Conservation (phyloP, 2,329 filamentous ascomycete species). For the Pseudogymnoascus pannorum region DNA sequence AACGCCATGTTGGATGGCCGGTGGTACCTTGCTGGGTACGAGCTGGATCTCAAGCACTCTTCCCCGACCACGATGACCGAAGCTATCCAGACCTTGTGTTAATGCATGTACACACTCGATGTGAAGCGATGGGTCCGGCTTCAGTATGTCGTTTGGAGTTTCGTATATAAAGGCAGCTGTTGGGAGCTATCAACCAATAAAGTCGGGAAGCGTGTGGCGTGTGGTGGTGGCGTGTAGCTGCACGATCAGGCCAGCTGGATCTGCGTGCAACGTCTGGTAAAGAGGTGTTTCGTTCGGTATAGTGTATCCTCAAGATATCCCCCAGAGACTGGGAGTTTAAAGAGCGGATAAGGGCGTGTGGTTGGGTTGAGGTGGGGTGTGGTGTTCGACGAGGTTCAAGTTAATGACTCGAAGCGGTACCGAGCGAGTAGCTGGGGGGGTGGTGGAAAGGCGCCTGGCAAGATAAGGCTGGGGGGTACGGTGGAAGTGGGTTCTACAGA, state of each 20-base stretch:
- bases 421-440: background rate
- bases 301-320: conserved; percentile 2
- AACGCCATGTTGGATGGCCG: conserved; percentile 27
- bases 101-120: conserved; percentile 6
- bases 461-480: conserved; percentile 7
- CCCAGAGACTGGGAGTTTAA: background rate
- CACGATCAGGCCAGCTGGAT: conserved; percentile 7
- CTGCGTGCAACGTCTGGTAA: conserved; percentile 7
- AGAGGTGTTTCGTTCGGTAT: background rate
- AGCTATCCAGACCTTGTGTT: background rate
- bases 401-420: conserved; percentile 9
- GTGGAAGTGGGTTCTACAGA: conserved; percentile 5
- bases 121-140: background rate
- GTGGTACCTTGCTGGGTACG: conserved; percentile 4
- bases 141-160: background rate
- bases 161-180: conserved; percentile 6
- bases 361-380: background rate
- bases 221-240: conserved; percentile 2
- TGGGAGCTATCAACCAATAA: conserved; percentile 6
- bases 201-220: background rate
- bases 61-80: conserved; percentile 4
- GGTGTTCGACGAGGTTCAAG: conserved; percentile 8
- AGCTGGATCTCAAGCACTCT: background rate
- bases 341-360: background rate
- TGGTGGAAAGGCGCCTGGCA: conserved; percentile 1